These are phyloP conservation scores for Phytopythium cucurbitacearum DNA, from an alignment of 352 stramenopile species.

Conservation along the genomic window DNA sequence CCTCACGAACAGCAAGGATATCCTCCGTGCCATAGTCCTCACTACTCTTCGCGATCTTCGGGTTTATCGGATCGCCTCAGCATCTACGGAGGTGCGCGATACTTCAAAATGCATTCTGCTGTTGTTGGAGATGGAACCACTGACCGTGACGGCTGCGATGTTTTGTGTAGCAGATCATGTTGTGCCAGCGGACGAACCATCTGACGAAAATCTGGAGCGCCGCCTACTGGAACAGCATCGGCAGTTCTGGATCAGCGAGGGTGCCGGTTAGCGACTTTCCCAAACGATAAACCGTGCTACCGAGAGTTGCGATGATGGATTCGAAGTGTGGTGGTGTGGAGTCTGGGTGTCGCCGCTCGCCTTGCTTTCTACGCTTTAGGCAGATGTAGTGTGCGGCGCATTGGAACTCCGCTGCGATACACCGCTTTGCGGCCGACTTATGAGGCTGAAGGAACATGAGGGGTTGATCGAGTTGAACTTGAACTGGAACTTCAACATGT, in stretches of 20 bases:
- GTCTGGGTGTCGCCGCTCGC: too few relatives aligned
- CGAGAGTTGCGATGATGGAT: too few relatives aligned
- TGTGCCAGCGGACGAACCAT: slow-evolving; percentile 22
- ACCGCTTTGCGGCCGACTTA: too few relatives aligned
- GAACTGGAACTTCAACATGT: too few relatives aligned
- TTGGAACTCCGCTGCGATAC: too few relatives aligned
- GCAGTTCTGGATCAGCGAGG: slow-evolving; percentile 76
- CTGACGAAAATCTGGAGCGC: slow-evolving; percentile 30
- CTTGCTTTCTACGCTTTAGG: too few relatives aligned
- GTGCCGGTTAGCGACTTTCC: slow-evolving; percentile 21
- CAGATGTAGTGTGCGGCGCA: too few relatives aligned
- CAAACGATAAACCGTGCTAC: too few relatives aligned
- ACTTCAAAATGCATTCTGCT: not conserved
- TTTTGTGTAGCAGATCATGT: slow-evolving; percentile 26
- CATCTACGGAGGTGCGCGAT: slow-evolving; percentile 38
- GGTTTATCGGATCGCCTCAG: slow-evolving; percentile 52
- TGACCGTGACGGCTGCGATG: slow-evolving; percentile 17
- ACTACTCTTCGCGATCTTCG: slow-evolving; percentile 65
- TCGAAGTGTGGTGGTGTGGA: too few relatives aligned
- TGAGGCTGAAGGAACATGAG: too few relatives aligned
- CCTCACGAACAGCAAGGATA: slow-evolving; percentile 11
- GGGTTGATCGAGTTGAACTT: too few relatives aligned
- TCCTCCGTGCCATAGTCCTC: slow-evolving; percentile 44
- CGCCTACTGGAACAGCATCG: slow-evolving; percentile 60
- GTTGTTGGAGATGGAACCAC: slow-evolving; percentile 12